phyloP scores from a whole-genome alignment of 2,329 filamentous ascomycete genomes.

The Penicillium verrucosum region DNA sequence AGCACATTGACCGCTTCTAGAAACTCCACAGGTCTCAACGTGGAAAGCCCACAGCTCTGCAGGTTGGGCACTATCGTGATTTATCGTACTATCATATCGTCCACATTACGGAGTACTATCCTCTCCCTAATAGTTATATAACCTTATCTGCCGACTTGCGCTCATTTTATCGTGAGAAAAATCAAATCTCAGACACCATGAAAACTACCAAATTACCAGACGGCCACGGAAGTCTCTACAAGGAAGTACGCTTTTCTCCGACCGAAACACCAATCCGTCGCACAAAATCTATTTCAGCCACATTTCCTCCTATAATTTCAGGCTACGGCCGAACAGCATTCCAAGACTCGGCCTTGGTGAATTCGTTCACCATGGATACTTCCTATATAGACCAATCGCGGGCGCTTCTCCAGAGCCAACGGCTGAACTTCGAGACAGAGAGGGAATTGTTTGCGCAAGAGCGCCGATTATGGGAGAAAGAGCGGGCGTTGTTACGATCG shows the following conservation, averaged over 20 bases:
- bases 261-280: conserved; percentile 37
- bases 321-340: conserved; percentile 22
- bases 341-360: conserved; percentile 15
- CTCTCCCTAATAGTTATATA: neutral
- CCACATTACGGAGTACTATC: neutral
- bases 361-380: conserved; percentile 28
- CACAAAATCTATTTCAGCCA: conserved; percentile 39
- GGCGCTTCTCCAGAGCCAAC: conserved; percentile 39
- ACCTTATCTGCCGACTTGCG: neutral
- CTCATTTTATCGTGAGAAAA: conserved; percentile 2
- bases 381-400: conserved; percentile 44
- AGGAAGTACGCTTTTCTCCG: conserved; percentile 44
- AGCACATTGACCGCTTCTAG: conserved; percentile 4
- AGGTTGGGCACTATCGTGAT: conserved; percentile 2
- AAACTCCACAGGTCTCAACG: neutral
- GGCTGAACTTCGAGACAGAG: conserved; percentile 39
- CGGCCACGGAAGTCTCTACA: conserved; percentile 37
- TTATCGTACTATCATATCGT: neutral
- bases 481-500: conserved; percentile 40
- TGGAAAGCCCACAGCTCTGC: neutral
- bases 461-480: conserved; percentile 44
- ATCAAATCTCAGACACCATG: conserved; percentile 19
- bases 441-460: conserved; percentile 43
- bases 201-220: conserved; percentile 28
- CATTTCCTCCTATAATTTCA: conserved; percentile 31